A percentile compares a stretch with the other conserved stretches of the same genome.
These are phyloP conservation scores for Tricholoma terreum DNA, from an alignment of 768 basidiomycete genomes.

Conservation along the genomic window DNA sequence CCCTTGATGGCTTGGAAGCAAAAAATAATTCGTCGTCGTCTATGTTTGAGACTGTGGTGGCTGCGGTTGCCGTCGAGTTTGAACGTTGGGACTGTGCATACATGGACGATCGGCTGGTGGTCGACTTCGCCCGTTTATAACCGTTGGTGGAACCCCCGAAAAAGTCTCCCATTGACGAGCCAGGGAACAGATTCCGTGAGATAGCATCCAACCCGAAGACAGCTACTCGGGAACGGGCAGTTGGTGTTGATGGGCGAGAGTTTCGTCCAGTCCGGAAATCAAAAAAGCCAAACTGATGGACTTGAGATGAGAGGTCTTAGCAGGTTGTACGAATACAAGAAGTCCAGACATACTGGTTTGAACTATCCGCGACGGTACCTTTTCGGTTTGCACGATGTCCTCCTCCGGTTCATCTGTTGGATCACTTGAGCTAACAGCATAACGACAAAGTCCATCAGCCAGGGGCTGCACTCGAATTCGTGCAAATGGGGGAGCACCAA, in stretches of 20 bases:
- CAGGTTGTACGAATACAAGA: background rate
- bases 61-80: slow-evolving; percentile 66
- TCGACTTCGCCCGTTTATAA: slow-evolving; percentile 67
- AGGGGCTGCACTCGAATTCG: slow-evolving; percentile 80
- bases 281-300: slow-evolving; percentile 87
- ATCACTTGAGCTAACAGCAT: slow-evolving; percentile 71
- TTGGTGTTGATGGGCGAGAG: slow-evolving; percentile 84
- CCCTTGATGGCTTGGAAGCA: slow-evolving; percentile 41
- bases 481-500: slow-evolving; percentile 69
- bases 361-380: slow-evolving; percentile 71
- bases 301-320: slow-evolving; percentile 34
- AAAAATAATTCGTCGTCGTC: slow-evolving; percentile 60
- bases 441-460: slow-evolving; percentile 79
- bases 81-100: slow-evolving; percentile 71
- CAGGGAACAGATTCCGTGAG: slow-evolving; percentile 85
- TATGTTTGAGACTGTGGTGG: slow-evolving; percentile 42
- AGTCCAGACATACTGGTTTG: slow-evolving; percentile 66
- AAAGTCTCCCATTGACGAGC: slow-evolving; percentile 67
- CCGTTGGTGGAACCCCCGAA: slow-evolving; percentile 72
- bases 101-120: slow-evolving; percentile 67
- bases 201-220: slow-evolving; percentile 89
- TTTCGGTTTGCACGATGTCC: slow-evolving; percentile 75
- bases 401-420: slow-evolving; percentile 73
- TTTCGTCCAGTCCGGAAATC: slow-evolving; percentile 75
- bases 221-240: slow-evolving; percentile 72